Conservation (phyloP, 2,329 filamentous ascomycete species). For the Metarhizium rileyi region DNA sequence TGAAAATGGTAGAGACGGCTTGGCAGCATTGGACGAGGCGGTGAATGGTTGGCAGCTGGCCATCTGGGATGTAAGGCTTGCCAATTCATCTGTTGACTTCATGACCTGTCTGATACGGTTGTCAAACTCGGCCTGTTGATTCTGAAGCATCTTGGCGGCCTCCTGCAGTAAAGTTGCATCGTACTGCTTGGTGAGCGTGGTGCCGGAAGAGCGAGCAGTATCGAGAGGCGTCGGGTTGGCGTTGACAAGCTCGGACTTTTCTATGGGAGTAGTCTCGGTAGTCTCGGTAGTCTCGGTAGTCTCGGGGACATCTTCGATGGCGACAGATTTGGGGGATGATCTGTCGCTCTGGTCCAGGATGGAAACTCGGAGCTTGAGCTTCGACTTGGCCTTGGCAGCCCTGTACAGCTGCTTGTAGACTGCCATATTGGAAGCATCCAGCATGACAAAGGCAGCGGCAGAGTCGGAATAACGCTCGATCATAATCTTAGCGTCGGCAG, state of each 20-base stretch:
- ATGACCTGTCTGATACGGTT: constrained; percentile 17
- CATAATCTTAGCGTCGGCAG: constrained; percentile 32
- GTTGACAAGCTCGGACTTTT: background rate
- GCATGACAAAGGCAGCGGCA: constrained; percentile 66
- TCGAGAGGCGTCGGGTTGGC: constrained; percentile 10
- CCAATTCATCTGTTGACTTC: constrained; percentile 13
- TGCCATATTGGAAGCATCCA: constrained; percentile 66
- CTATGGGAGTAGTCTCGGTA: constrained; percentile 18
- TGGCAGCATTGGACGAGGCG: background rate
- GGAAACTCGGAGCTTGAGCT: constrained; percentile 78
- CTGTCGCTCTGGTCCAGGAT: constrained; percentile 26
- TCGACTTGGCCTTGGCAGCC: constrained; percentile 95
- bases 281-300: constrained; percentile 29
- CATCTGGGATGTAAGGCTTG: constrained; percentile 4
- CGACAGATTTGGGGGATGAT: constrained; percentile 30
- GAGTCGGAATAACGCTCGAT: constrained; percentile 97
- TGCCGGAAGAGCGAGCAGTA: constrained; percentile 8
- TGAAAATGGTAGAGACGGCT: background rate
- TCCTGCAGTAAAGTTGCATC: constrained; percentile 17
- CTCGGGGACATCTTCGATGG: constrained; percentile 40
- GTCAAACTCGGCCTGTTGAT: constrained; percentile 17
- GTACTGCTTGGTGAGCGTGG: constrained; percentile 17
- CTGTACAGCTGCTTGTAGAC: constrained; percentile 97
- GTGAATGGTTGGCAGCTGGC: constrained; percentile 2
- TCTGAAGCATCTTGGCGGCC: constrained; percentile 15